Conservation (phyloP, 768 basidiomycete species). For the Crepidotus variabilis region DNA sequence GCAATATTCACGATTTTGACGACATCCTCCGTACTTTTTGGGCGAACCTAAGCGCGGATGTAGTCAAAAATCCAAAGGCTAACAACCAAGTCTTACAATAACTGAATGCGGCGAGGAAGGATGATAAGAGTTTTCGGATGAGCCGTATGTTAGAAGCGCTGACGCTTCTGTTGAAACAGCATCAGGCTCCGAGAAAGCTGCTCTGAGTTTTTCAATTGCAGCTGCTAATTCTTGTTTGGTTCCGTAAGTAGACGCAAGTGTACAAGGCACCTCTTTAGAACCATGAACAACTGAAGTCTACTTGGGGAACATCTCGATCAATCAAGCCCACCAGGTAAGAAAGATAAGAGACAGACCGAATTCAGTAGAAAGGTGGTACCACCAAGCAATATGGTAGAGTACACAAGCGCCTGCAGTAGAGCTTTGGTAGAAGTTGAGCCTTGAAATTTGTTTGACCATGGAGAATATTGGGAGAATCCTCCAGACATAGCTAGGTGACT, state of each 20-base stretch:
- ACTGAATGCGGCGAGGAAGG: conserved; percentile 53
- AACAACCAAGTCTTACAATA: conserved; percentile 28
- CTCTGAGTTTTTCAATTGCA: conserved; percentile 52
- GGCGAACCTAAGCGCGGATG: conserved; percentile 44
- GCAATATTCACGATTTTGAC: conserved; percentile 77
- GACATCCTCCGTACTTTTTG: conserved; percentile 74
- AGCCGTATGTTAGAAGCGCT: conserved; percentile 53
- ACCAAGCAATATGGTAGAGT: conserved; percentile 31
- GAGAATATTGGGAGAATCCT: conserved; percentile 26
- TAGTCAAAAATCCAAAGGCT: neutral
- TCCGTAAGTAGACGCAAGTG: conserved; percentile 32
- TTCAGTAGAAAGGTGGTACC: neutral
- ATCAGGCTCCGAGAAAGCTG: conserved; percentile 40
- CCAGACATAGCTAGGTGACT: neutral
- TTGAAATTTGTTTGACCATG: conserved; percentile 36
- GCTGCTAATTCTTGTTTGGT: conserved; percentile 39
- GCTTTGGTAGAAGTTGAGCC: conserved; percentile 28
- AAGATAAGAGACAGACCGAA: neutral
- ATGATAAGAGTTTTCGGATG: conserved; percentile 69
- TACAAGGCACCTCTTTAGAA: conserved; percentile 5
- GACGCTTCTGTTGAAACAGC: conserved; percentile 49
- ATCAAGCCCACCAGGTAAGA: no score
- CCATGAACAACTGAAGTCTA: neutral
- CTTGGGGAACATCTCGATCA: no score
- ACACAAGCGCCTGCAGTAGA: conserved; percentile 32